Conservation (phyloP, 192 early-diverging fungal species). For the Glomus cerebriforme region DNA sequence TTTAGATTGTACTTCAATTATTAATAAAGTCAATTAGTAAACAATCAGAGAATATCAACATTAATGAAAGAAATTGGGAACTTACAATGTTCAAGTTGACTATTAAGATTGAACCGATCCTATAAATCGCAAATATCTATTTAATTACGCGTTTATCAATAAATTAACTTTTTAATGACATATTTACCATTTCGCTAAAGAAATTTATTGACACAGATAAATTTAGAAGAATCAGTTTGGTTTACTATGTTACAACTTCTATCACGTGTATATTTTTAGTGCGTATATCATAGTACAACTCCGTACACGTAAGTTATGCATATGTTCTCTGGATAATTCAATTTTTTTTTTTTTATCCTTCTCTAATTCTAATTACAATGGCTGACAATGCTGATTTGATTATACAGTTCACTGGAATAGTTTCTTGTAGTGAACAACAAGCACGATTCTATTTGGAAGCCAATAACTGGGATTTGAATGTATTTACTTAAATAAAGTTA, state of each 20-base stretch:
- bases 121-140: constrained; percentile 14
- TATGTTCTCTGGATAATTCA: no score
- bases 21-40: background rate
- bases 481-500: constrained; percentile 30
- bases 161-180: background rate
- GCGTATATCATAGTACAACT: no score
- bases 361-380: constrained; percentile 34
- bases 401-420: constrained; percentile 59
- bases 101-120: constrained; percentile 73
- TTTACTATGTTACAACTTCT: no score
- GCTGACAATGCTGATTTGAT: constrained; percentile 58
- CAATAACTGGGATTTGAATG: constrained; percentile 78
- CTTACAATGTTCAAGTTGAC: constrained; percentile 80
- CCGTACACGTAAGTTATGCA: background rate
- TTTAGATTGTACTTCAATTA: constrained; percentile 71
- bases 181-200: no score
- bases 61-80: background rate
- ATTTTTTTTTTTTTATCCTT: no score
- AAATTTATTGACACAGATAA: no score
- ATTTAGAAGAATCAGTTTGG: no score
- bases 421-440: constrained; percentile 53
- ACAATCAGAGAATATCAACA: no score
- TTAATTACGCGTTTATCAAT: background rate
- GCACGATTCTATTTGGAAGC: constrained; percentile 76
- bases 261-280: no score